phyloP scores from a whole-genome alignment of 257 asterid species.

The Fraxinus anomala region DNA sequence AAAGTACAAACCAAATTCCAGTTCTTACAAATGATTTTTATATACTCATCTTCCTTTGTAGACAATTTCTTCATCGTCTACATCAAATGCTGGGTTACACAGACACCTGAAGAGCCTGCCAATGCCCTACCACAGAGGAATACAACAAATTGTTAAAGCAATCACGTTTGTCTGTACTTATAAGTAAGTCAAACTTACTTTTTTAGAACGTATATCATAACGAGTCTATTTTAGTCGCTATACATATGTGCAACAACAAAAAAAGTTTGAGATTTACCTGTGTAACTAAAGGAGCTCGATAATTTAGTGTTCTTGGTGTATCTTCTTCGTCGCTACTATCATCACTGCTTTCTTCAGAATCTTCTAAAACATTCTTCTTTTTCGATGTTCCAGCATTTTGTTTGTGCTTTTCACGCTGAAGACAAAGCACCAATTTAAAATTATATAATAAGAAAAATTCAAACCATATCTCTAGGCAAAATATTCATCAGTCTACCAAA shows the following conservation, averaged over 20 bases:
- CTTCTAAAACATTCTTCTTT: slow-evolving; percentile 51
- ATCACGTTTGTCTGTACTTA: background rate
- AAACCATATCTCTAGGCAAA: background rate
- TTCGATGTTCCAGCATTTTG: slow-evolving; percentile 56
- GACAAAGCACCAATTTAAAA: slow-evolving; percentile 8
- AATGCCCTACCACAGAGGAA: slow-evolving; percentile 61
- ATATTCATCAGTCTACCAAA: background rate
- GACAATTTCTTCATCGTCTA: slow-evolving; percentile 84
- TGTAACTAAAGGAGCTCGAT: slow-evolving; percentile 79
- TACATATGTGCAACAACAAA: background rate
- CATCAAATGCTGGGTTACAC: slow-evolving; percentile 84
- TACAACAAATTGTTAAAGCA: background rate
- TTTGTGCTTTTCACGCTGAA: slow-evolving; percentile 53
- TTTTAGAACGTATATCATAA: too few species aligned
- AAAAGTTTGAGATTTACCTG: slow-evolving; percentile 48
- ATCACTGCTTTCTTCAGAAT: slow-evolving; percentile 67
- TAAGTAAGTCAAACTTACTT: background rate
- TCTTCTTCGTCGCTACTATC: slow-evolving; percentile 87
- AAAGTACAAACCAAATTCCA: background rate
- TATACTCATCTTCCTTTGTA: slow-evolving; percentile 63
- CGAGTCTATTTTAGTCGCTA: background rate
- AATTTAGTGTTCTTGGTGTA: slow-evolving; percentile 56
- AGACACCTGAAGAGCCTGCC: slow-evolving; percentile 89
- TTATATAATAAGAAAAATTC: background rate
- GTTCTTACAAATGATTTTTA: background rate